A percentile compares a stretch with the other conserved stretches of the same genome.
These are phyloP conservation scores for Mycena chlorophos DNA, from an alignment of 768 basidiomycete species.

Conservation along the genomic window DNA sequence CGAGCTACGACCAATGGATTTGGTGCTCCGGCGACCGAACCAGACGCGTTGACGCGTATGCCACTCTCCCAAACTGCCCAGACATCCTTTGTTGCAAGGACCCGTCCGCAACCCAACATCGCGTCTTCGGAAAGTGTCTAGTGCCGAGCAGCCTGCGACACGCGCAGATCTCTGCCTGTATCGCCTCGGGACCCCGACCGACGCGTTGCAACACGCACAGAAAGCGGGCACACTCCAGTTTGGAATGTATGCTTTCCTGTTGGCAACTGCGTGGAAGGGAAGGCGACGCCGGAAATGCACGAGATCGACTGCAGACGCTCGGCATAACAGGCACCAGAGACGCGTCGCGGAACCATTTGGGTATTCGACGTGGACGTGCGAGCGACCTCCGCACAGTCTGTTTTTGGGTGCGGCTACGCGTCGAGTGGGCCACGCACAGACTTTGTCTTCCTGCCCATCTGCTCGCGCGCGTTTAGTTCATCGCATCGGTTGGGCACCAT, in stretches of 20 bases:
- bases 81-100: background rate
- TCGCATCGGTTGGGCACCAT: background rate
- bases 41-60: background rate
- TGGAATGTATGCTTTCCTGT: background rate
- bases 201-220: background rate
- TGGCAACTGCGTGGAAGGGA: background rate
- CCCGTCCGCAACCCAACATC: background rate
- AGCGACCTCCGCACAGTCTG: slow-evolving; percentile 1
- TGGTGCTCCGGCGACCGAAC: background rate
- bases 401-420: background rate
- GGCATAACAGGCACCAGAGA: slow-evolving; percentile 4
- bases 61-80: background rate
- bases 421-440: background rate
- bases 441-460: background rate
- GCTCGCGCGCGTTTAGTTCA: background rate
- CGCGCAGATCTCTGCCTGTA: background rate
- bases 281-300: slow-evolving; percentile 1
- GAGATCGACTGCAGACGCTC: background rate
- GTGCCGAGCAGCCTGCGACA: background rate
- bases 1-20: slow-evolving; percentile 3
- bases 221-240: background rate
- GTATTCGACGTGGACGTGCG: background rate
- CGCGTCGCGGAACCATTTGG: slow-evolving; percentile 4
- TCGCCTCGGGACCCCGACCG: background rate
- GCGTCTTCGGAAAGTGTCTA: slow-evolving; percentile 5